These are phyloP conservation scores for Phragmites australis DNA, from an alignment of 176 grass and related monocot genomes.

Conservation along the genomic window DNA sequence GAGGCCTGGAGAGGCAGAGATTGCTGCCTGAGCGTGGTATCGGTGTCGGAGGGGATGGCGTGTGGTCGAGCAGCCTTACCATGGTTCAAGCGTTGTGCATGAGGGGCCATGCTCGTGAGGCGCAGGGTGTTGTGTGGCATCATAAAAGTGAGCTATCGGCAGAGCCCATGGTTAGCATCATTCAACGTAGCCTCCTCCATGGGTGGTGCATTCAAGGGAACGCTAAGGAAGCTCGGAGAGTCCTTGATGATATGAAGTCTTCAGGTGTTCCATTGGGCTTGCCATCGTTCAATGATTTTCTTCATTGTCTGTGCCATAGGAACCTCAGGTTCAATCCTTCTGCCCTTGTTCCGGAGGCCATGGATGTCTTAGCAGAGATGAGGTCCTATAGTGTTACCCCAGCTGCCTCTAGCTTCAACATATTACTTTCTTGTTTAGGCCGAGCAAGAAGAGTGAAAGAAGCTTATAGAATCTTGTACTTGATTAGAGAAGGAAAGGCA, in stretches of 20 bases:
- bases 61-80: slow-evolving; percentile 46
- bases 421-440: slow-evolving; percentile 66
- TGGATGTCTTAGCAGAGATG: slow-evolving; percentile 59
- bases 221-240: slow-evolving; percentile 51
- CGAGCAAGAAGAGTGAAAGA: slow-evolving; percentile 73
- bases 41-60: slow-evolving; percentile 17
- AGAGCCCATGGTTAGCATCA: slow-evolving; percentile 39
- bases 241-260: slow-evolving; percentile 59
- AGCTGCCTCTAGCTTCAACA: slow-evolving; percentile 66
- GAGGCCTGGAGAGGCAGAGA: slow-evolving; percentile 42
- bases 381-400: slow-evolving; percentile 41
- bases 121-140: slow-evolving; percentile 54
- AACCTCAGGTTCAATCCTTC: slow-evolving; percentile 78
- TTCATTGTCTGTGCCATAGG: slow-evolving; percentile 58
- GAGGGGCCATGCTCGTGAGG: slow-evolving; percentile 57
- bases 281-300: slow-evolving; percentile 57
- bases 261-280: slow-evolving; percentile 36
- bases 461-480: slow-evolving; percentile 60
- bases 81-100: slow-evolving; percentile 61
- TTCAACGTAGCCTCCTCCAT: slow-evolving; percentile 55
- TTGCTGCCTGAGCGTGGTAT: slow-evolving; percentile 26
- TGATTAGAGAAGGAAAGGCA: slow-evolving; percentile 57
- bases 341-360: slow-evolving; percentile 61
- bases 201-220: slow-evolving; percentile 74
- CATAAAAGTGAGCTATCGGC: slow-evolving; percentile 51